Evolutionary conservation across 192 early-diverging fungal genomes (phyloP).

Genomic region (Coemansia sp.): DNA sequence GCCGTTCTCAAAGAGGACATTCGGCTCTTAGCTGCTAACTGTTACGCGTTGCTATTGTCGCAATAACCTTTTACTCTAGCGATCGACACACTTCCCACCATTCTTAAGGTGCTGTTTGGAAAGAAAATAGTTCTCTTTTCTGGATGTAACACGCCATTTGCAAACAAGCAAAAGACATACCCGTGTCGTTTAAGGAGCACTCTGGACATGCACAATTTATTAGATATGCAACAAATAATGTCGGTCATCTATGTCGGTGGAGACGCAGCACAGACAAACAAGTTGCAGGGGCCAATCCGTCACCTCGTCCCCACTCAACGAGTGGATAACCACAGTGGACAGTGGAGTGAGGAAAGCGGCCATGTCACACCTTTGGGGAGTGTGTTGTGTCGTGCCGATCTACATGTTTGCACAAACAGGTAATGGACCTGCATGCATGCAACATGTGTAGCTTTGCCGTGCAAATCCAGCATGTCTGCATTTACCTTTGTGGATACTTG

Average conservation of each 20-base stretch:
- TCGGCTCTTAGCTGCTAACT: background rate
- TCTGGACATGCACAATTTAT: conserved; percentile 1
- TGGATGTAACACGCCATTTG: background rate
- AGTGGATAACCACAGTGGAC: background rate
- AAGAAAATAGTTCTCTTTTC: background rate
- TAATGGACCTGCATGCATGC: background rate
- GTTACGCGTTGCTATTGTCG: conserved; percentile 1
- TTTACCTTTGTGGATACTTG: background rate
- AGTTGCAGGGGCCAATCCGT: background rate
- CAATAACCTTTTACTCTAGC: background rate
- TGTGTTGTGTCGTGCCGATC: background rate
- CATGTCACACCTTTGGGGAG: background rate
- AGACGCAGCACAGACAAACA: background rate
- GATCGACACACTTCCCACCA: background rate
- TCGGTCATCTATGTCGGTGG: background rate
- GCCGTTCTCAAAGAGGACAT: background rate
- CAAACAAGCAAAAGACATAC: background rate
- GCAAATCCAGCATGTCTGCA: background rate
- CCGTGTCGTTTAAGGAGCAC: background rate
- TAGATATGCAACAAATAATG: background rate
- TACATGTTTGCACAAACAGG: conserved; percentile 1
- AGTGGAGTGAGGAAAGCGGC: background rate
- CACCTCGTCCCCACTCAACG: background rate
- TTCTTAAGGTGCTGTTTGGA: background rate
- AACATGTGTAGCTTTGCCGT: conserved; percentile 11